Evolutionary conservation across 2,329 filamentous ascomycete species (phyloP).

Genomic region (Colletotrichum destructivum): DNA sequence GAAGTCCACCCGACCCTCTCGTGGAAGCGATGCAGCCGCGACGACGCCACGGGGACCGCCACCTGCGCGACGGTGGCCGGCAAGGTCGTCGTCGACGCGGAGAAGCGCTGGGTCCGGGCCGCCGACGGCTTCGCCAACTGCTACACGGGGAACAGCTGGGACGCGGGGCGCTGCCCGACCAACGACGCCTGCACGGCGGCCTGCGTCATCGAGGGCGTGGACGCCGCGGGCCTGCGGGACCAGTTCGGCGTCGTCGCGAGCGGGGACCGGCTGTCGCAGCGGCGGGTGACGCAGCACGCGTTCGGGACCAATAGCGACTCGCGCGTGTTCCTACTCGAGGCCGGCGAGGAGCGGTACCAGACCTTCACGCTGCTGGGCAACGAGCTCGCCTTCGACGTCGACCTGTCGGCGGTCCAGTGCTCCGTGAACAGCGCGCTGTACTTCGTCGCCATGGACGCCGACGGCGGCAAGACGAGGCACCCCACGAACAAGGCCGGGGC

Average conservation of each 20-base stretch:
- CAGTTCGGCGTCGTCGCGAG: constrained; percentile 64
- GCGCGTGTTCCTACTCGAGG: constrained; percentile 72
- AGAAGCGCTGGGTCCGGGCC: constrained; percentile 31
- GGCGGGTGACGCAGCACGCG: constrained; percentile 64
- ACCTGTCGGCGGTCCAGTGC: constrained; percentile 74
- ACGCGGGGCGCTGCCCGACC: constrained; percentile 54
- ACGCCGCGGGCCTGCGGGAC: constrained; percentile 51
- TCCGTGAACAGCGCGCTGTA: constrained; percentile 78
- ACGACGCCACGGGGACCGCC: neutral
- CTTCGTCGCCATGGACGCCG: constrained; percentile 68
- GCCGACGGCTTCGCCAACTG: constrained; percentile 60
- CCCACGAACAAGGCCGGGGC: constrained; percentile 61
- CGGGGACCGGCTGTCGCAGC: constrained; percentile 63
- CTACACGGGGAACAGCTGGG: constrained; percentile 61
- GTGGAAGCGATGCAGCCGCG: constrained; percentile 30
- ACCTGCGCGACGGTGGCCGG: constrained; percentile 17
- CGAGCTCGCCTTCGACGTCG: constrained; percentile 78
- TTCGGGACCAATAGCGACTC: constrained; percentile 59
- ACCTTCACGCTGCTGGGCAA: constrained; percentile 72
- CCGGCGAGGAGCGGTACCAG: constrained; percentile 67
- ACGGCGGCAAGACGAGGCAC: constrained; percentile 63
- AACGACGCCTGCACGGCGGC: constrained; percentile 58
- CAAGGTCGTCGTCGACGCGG: constrained; percentile 32
- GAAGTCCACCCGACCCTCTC: constrained; percentile 31
- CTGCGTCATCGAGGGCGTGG: constrained; percentile 63